Evolutionary conservation across 1,139 yeast species (phyloP), one percentile per base, ranked within the genome.

Genomic region (Meyerozyma elateridarum): DNA sequence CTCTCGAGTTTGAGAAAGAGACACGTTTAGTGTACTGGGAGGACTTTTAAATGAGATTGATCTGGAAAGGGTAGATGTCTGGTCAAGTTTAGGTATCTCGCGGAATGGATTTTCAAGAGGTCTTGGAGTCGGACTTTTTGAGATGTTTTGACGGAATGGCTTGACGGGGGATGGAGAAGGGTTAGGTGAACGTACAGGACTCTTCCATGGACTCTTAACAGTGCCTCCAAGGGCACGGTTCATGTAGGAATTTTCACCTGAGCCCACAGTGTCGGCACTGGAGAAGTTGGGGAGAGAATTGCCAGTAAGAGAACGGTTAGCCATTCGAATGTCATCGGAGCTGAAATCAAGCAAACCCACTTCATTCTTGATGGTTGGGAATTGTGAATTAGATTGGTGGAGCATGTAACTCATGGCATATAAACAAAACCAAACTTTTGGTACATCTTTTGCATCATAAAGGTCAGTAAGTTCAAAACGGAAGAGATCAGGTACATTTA

Each of bases 341-440:
- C 76, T 55, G 46, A 87, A 85, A 15, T 72, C 70, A 6, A 79
- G 51, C 38, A 66, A 61, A 2, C 85, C 91, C 6, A 81, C 83
- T 36, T 83, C 59, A 32, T 76, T 74, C 22, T 71, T 73, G 45
- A 91, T 73, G 7, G 67, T 60, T 0, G 93, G 89, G 14, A 81
- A 79, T 15, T 65, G 65, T 52, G 62, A 59, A 64, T 64, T 62
- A 49, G 55, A 49, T 29, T 76, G 75, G 38, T 59, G 51, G 45
- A 80, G 69, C 60, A 78, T 79, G 56, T 74, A 85, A 28, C 91
- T 80, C 46, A 91, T 64, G 1, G 96, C 96, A 59, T 91, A 96
- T 26, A 91, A 64, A 48, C 97, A 88, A 54, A 88, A 89, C 57
- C 93, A 84, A 15, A 93, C 97, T 51, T 87, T 89, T 14, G 98